These are phyloP conservation scores for Fusarium duplospermum DNA, from an alignment of 2,329 filamentous ascomycete species.

Conservation along the genomic window DNA sequence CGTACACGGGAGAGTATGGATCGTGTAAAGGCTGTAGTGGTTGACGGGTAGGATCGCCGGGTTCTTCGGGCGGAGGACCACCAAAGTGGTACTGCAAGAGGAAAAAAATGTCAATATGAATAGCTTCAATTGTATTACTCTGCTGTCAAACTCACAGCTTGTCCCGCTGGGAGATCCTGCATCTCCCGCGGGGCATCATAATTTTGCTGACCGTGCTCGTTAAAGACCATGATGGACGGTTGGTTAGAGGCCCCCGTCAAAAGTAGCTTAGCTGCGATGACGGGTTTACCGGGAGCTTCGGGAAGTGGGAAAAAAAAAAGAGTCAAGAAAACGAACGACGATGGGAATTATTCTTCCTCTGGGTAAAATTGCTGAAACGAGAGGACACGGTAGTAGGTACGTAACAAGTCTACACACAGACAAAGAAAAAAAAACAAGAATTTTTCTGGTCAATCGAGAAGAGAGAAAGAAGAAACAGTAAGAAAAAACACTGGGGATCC, in stretches of 20 bases:
- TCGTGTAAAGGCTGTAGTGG: conserved; percentile 21
- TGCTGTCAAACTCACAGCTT: conserved; percentile 30
- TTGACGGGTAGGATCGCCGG: conserved; percentile 13
- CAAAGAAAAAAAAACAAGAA: not conserved
- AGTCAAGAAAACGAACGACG: conserved; percentile 25
- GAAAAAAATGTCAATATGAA: not conserved
- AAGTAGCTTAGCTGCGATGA: conserved; percentile 13
- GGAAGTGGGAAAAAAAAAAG: conserved; percentile 22
- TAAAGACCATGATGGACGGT: conserved; percentile 27
- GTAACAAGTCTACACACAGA: not conserved
- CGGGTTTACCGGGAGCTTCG: conserved; percentile 30
- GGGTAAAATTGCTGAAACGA: conserved; percentile 11
- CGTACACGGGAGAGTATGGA: conserved; percentile 23
- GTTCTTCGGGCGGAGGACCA: conserved; percentile 24
- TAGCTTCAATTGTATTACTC: not conserved
- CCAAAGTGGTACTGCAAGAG: conserved; percentile 34
- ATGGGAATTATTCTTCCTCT: not conserved
- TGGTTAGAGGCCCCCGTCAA: conserved; percentile 1
- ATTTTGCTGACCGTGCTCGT: conserved; percentile 19
- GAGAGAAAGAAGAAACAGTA: not conserved
- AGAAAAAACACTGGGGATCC: conserved; percentile 7
- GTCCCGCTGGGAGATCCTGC: conserved; percentile 39
- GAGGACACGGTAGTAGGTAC: conserved; percentile 22
- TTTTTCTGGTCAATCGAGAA: not conserved
- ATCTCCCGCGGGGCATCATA: conserved; percentile 36